These are phyloP conservation scores for Hemileia vastatrix DNA, from an alignment of 1,284 basidiomycete species.

Conservation along the genomic window DNA sequence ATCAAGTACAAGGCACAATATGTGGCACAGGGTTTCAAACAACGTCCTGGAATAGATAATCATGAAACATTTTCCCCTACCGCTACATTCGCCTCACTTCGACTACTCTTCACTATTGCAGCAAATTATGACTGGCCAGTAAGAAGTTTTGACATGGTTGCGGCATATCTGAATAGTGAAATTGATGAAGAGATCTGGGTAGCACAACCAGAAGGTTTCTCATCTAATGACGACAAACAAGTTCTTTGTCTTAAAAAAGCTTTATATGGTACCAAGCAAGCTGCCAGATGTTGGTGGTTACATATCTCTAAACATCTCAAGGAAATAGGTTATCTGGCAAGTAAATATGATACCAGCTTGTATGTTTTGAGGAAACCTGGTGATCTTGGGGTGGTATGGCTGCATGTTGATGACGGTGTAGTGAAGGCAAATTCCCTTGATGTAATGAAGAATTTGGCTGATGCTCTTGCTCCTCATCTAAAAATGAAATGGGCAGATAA, in stretches of 20 bases:
- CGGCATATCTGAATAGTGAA: slow-evolving; percentile 5
- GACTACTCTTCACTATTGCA: not conserved
- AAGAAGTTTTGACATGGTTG: slow-evolving; percentile 4
- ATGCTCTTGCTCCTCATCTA: not conserved
- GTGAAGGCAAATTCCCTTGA: not conserved
- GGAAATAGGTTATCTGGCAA: not conserved
- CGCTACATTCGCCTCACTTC: not conserved
- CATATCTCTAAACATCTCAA: no score
- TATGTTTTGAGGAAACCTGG: not conserved
- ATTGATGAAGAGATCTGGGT: slow-evolving; percentile 17
- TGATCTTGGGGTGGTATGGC: not conserved
- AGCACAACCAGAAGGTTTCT: no score
- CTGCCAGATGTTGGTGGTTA: slow-evolving; percentile 9
- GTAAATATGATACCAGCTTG: not conserved
- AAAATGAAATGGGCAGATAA: not conserved
- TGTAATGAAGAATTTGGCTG: not conserved
- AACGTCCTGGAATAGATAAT: not conserved
- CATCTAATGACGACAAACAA: no score
- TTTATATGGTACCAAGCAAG: slow-evolving; percentile 8
- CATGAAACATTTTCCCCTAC: not conserved
- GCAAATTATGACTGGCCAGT: not conserved
- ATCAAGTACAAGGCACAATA: not conserved
- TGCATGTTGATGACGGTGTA: slow-evolving; percentile 1
- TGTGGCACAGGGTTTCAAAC: not conserved
- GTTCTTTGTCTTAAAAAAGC: not conserved